phyloP scores from a whole-genome alignment of 257 asterid species.

The Ligustrum vulgare region DNA sequence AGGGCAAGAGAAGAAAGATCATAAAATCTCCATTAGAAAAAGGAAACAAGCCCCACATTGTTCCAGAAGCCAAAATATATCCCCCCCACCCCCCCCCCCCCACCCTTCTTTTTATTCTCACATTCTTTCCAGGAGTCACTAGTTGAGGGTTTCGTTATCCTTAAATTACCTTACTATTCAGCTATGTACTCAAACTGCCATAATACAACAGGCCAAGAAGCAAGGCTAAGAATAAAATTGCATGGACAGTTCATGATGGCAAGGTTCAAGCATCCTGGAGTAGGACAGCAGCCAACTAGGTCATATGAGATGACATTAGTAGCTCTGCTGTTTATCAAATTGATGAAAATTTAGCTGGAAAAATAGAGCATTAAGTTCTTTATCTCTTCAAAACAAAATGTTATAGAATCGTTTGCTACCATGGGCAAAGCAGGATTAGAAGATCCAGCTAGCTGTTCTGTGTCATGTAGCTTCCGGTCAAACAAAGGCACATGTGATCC shows the following conservation, averaged over 20 bases:
- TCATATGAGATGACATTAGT: neutral
- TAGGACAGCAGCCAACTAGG: neutral
- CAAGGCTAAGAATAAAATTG: neutral
- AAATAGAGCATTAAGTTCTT: neutral
- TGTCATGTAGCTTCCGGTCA: slow-evolving; percentile 23
- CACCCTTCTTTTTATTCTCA: neutral
- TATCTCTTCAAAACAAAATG: neutral
- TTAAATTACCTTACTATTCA: neutral
- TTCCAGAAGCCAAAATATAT: neutral
- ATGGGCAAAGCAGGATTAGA: slow-evolving; percentile 31
- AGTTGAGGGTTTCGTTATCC: neutral
- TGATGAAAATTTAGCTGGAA: neutral
- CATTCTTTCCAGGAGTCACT: neutral
- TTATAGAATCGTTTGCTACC: slow-evolving; percentile 27
- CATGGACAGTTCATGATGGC: neutral
- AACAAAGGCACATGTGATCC: slow-evolving; percentile 28
- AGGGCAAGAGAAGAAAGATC: neutral
- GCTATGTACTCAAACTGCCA: neutral
- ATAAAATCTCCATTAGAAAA: neutral
- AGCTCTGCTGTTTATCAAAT: neutral
- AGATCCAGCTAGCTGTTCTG: slow-evolving; percentile 34
- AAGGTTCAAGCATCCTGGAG: neutral
- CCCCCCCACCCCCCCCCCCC: no score
- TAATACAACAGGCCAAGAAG: neutral
- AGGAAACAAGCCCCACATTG: neutral